These are phyloP conservation scores for Hypocreales sp. DNA, from an alignment of 2,329 filamentous ascomycete genomes.

Conservation along the genomic window DNA sequence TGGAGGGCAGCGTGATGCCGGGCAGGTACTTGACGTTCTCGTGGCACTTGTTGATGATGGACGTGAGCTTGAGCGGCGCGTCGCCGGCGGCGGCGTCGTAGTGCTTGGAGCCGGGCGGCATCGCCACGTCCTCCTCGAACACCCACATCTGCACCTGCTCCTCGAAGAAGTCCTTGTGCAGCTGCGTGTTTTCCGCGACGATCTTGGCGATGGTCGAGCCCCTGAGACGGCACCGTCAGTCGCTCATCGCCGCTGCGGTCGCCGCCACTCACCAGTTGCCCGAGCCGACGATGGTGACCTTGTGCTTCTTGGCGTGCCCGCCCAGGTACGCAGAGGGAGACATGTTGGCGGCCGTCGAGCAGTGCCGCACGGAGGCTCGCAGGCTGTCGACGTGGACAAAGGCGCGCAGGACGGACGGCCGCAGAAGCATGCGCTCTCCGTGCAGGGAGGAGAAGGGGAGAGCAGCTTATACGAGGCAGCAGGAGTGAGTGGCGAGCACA, in stretches of 20 bases:
- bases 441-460: too few relatives aligned
- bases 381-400: background rate
- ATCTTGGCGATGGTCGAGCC: constrained; percentile 97
- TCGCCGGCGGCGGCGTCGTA: constrained; percentile 49
- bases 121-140: constrained; percentile 75
- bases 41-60: constrained; percentile 79
- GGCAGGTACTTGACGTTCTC: constrained; percentile 98
- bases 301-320: constrained; percentile 58
- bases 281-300: constrained; percentile 85
- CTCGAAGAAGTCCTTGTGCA: constrained; percentile 69
- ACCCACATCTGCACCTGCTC: constrained; percentile 97
- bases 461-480: too few relatives aligned
- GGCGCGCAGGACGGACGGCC: too few relatives aligned
- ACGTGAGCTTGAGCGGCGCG: constrained; percentile 71
- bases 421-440: too few relatives aligned
- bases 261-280: constrained; percentile 65
- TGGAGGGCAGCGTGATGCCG: constrained; percentile 66
- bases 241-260: background rate
- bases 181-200: constrained; percentile 77
- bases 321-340: constrained; percentile 19
- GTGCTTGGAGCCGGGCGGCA: constrained; percentile 56
- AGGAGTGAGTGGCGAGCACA: too few relatives aligned
- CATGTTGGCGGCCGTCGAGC: constrained; percentile 14
- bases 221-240: constrained; percentile 29
- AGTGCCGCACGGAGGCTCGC: background rate